Evolutionary conservation across 768 basidiomycete species (phyloP), one percentile per base, ranked within the genome.

Genomic region (Cystofilobasidium bisporidii): DNA sequence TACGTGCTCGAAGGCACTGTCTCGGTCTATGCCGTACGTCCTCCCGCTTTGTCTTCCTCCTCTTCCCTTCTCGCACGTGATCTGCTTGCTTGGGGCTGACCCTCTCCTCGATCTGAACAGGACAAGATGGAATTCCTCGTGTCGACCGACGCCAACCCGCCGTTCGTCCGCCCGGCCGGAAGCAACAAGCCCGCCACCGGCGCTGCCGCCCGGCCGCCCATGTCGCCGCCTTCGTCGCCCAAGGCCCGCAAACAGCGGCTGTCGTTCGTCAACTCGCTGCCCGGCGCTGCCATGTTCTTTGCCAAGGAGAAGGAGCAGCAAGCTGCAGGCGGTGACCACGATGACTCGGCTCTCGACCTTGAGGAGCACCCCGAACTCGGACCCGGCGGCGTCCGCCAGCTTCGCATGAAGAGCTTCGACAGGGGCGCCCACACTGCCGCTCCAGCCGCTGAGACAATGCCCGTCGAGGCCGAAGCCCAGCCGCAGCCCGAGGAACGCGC

Each of bases 341-440:
- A 56, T 20, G 28, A 56, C 30, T 56, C 53, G 2, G 53, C 53
- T 26, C 53, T 56, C 53, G 53, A 56, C 53, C 53, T 56, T 17
- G 53, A 56, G 53, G 53, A 56, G 53, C 53, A 56, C 53, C 53
- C 53, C 3, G 53, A 56, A 4, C 12, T 56, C n/a, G 53, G 53
- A 28, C 28, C 53, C 14, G 53, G 20, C 28, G 53, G 53, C 28
- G 28, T 56, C 53, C 26, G 53, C 14, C 53, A 56, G 53, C 53
- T 56, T 14, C 17, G 53, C 5, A 56, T 56, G 53, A 56, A 56
- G 53, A 56, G 10, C 24, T 11, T 55, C 8, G 26, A 55, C 50
- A 55, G 24, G n/a, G 8, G 26, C 50, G n/a, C n/a, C n/a, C n/a
- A n/a, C n/a, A n/a, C 43, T 3, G 43, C 43, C 43, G 43, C 43